Evolutionary conservation across 495 filamentous ascomycete genomes (phyloP).

Genomic region (Penicillium canescens): DNA sequence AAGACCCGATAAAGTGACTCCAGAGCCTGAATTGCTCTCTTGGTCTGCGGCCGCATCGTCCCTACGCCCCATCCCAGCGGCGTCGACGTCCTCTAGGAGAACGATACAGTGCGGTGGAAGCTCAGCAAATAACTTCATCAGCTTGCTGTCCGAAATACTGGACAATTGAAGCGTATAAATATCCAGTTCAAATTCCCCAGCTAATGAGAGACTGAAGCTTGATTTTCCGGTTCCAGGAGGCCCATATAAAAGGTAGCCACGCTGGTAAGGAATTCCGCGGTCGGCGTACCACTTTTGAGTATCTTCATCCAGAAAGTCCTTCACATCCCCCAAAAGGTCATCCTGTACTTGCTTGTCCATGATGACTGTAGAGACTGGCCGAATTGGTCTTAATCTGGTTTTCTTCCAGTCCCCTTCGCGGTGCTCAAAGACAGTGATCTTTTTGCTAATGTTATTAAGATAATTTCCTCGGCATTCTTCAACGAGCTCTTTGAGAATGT

Average conservation of each 20-base stretch:
- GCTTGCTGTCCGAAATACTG: conserved; percentile 30
- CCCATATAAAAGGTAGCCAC: conserved; percentile 37
- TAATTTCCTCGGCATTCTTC: too few species aligned
- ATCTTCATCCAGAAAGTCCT: conserved; percentile 72
- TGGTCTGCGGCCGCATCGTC: conserved; percentile 4
- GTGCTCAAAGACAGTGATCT: conserved; percentile 15
- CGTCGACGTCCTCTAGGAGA: conserved; percentile 68
- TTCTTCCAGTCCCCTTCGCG: conserved; percentile 17
- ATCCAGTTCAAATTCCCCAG: conserved; percentile 59
- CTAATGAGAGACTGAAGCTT: conserved; percentile 51
- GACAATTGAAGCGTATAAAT: conserved; percentile 54
- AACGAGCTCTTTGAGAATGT: too few species aligned
- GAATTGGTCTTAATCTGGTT: conserved; percentile 48
- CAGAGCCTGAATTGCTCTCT: conserved; percentile 38
- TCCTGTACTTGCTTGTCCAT: conserved; percentile 68
- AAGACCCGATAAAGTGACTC: conserved; percentile 48
- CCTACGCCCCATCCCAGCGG: conserved; percentile 40
- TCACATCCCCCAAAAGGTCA: conserved; percentile 67
- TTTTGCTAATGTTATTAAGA: conserved; percentile 4
- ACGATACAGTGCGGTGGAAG: conserved; percentile 64
- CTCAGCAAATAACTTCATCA: conserved; percentile 49
- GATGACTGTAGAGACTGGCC: conserved; percentile 74
- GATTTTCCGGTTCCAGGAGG: conserved; percentile 42
- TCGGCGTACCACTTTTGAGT: conserved; percentile 70
- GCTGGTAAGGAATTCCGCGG: conserved; percentile 47